Base-by-base conservation (phyloP, 2,329 filamentous ascomycete species). In the Oidium heveae region DNA sequence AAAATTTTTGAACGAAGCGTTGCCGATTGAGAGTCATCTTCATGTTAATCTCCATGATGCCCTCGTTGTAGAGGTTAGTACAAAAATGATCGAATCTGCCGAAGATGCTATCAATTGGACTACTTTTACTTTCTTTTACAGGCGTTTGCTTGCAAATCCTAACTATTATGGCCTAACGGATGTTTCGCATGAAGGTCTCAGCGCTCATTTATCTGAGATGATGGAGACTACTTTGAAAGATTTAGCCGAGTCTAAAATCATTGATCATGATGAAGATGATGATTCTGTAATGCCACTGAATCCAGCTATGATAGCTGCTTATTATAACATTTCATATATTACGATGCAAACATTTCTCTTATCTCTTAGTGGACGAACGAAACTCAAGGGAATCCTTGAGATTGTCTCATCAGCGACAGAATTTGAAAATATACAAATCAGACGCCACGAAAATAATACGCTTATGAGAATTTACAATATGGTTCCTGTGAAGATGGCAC, bases 241-340 rank as follows among this genome's bases (percentile, higher is more conserved):
- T 61, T 73, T 98, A 56, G 74, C 81, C 9, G 89, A 96, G 62
- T 88, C 87, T 37, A 94, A 93, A 73, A 89, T 98, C 59, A 87
- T 98, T 60, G 88, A 96, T 62, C 77, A 94, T 52, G 89, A 96
- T 59, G 88, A 94, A 64, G 87, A 93, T 52, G 89, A 96, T 64
- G 89, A 94, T 62, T 81, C 80, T 0, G 82, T 96, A 47, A 77
- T 84, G 18, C 88, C 91, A 15, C 77, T 94, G 62, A 96, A 98
- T 67, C 84, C 89, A 2, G 91, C 91, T 60, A 95, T 95, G 85
- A 96, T 98, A 64, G 87, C 86, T 10, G 87, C 91, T 1, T 96
- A 98, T 73, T 98, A 98, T 75, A 96, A 95, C 68, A 94, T 98
- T 64, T 95, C 89, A 6, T 96, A 95, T 70, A 85, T 94, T 67